Conservation (phyloP, 2,329 filamentous ascomycete genomes). For the Pseudogymnoascus sp. region DNA sequence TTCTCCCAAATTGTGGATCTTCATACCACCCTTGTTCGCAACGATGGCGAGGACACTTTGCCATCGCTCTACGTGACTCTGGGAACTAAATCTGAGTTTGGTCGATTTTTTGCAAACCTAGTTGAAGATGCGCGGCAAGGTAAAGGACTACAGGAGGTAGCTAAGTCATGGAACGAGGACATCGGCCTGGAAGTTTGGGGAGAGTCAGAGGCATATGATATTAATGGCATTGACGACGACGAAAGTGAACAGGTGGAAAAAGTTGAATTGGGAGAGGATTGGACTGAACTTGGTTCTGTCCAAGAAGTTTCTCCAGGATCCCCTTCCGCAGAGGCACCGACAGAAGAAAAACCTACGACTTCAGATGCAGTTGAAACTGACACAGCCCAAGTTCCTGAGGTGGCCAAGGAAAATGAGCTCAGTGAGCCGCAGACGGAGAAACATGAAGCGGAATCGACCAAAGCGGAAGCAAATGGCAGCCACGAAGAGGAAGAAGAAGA, state of each 20-base stretch:
- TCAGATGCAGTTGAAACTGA: constrained; percentile 7
- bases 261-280: constrained; percentile 8
- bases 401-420: not conserved
- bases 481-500: constrained; percentile 30
- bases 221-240: constrained; percentile 9
- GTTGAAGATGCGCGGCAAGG: constrained; percentile 46
- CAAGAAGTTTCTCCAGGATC: not conserved
- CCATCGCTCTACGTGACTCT: constrained; percentile 53
- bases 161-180: constrained; percentile 19
- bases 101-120: constrained; percentile 45
- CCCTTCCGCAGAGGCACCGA: not conserved
- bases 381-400: not conserved
- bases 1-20: constrained; percentile 52
- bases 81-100: constrained; percentile 45
- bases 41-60: constrained; percentile 41
- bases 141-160: constrained; percentile 37
- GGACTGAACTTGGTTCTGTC: constrained; percentile 4
- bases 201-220: constrained; percentile 4
- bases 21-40: constrained; percentile 50
- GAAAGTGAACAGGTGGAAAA: constrained; percentile 21
- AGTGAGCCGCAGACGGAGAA: not conserved
- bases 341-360: constrained; percentile 8
- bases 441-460: not conserved
- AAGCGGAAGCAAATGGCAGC: not conserved
- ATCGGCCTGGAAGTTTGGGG: constrained; percentile 5